Percentiles rank a stretch among this genome's conserved stretches.
Evolutionary conservation across 208 protist genomes (phyloP).

Genomic region (Herpetomonas muscarum): DNA sequence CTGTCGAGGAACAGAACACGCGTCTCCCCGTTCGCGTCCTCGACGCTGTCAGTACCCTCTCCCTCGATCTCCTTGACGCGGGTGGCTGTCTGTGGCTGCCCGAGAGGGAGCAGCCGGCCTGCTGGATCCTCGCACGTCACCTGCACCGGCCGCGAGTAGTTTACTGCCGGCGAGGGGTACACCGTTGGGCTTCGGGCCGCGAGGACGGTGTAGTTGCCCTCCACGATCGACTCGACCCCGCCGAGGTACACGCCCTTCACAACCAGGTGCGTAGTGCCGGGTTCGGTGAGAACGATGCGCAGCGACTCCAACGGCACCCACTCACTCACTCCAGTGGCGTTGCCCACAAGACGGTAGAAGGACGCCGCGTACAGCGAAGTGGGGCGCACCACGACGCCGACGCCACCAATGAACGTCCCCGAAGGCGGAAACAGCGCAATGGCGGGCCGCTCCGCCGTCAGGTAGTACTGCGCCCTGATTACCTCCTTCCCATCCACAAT

Average conservation of each 20-base stretch:
- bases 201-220: constrained; percentile 31
- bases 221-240: constrained; percentile 23
- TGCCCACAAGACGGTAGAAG: constrained; percentile 48
- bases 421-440: constrained; percentile 44
- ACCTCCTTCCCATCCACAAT: constrained; percentile 33
- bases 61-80: constrained; percentile 1
- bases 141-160: constrained; percentile 24
- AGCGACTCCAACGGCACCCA: constrained; percentile 13
- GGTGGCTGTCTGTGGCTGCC: constrained; percentile 5
- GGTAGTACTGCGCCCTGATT: constrained; percentile 25
- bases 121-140: constrained; percentile 42
- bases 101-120: constrained; percentile 11
- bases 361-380: constrained; percentile 18
- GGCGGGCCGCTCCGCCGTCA: constrained; percentile 24
- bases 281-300: constrained; percentile 20
- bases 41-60: neutral
- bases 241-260: constrained; percentile 36
- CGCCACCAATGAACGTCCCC: constrained; percentile 53
- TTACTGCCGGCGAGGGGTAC: constrained; percentile 11
- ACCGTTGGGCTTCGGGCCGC: constrained; percentile 26
- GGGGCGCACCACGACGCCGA: constrained; percentile 36
- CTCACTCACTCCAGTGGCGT: neutral
- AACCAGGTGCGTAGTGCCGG: constrained; percentile 25
- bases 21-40: constrained; percentile 11
- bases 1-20: constrained; percentile 11